Evolutionary conservation across 805 yeast genomes (phyloP).

Genomic region (Saccharomyces mikatae): DNA sequence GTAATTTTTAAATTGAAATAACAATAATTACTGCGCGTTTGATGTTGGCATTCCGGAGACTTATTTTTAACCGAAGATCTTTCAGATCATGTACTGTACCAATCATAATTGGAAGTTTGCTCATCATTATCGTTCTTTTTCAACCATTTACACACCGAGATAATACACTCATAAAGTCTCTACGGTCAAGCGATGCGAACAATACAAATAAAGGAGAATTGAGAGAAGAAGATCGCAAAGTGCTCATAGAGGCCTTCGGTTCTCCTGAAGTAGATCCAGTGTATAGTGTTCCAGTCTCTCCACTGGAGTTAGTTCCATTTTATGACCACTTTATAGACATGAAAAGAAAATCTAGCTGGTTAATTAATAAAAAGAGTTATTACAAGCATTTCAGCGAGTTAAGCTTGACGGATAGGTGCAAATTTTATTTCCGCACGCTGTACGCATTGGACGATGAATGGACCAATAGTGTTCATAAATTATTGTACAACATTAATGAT

Average conservation of each 20-base stretch:
- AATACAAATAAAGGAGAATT: not conserved
- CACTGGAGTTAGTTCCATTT: constrained; percentile 11
- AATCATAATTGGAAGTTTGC: not conserved
- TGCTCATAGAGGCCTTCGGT: not conserved
- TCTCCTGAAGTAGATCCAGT: not conserved
- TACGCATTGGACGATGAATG: constrained; percentile 13
- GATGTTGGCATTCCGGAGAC: not conserved
- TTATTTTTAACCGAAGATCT: not conserved
- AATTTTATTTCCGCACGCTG: constrained; percentile 13
- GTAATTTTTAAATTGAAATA: not conserved
- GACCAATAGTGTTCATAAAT: constrained; percentile 9
- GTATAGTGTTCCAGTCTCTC: constrained; percentile 8
- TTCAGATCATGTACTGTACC: not conserved
- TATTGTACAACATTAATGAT: constrained; percentile 10
- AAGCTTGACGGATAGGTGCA: constrained; percentile 8
- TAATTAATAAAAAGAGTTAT: not conserved
- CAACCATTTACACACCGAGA: not conserved
- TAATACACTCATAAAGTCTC: not conserved
- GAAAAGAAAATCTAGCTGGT: constrained; percentile 1
- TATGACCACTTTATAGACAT: constrained; percentile 5
- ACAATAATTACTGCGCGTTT: not conserved
- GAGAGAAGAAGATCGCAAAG: not conserved
- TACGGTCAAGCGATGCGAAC: not conserved
- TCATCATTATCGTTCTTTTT: not conserved
- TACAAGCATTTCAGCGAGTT: constrained; percentile 8